Base-by-base conservation (phyloP, 2,329 filamentous ascomycete species). In the Coleophoma eucalyptorum region DNA sequence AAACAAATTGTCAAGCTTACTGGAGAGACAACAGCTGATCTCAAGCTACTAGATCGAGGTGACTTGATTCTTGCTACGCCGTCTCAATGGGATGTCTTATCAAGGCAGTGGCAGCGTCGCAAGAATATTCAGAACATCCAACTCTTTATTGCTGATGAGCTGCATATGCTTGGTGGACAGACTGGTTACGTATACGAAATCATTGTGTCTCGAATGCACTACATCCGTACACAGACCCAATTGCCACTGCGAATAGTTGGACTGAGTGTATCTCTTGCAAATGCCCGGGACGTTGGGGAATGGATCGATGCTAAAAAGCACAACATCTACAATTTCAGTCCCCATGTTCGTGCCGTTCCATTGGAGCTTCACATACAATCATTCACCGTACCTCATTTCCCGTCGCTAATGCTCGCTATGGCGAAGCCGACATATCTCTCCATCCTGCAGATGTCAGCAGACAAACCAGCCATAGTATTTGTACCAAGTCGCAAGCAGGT, bases 281-380 rank as follows among this genome's bases (percentile, higher is more conserved):
- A 97, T 66, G 92, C 93, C 46, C 83, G 91, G 52, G 94, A 99
- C 63, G 82, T 99, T 62, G 93, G 93, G 47, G 94, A 97, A 71
- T 99, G 94, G 94, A 91, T 99, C 59, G 94, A 95, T 58, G 94
- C 93, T 7, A 96, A 86, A 69, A 97, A 97, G 75, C 94, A 99
- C 67, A 96, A 94, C 45, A 96, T 96, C 57, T 99, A 93, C 78
- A 99, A 99, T 73, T 99, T 99, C 74, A 96, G 90, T 62, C 94
- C 94, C 2, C 87, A 93, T 63, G 86, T 93, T 54, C 86, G 95
- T 50, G 88, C 91, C 1, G 84, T 97, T 16, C 92, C 93, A 19
- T 75, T 99, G 32, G 93, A 97, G 67, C 81, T 99, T 51, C 91
- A 97, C 66, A 87, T 99, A 44, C 94, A 99, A 69, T 93, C 92